Conservation (phyloP, 2,329 filamentous ascomycete species). For the Dryadomyces quercus-mongolicae region DNA sequence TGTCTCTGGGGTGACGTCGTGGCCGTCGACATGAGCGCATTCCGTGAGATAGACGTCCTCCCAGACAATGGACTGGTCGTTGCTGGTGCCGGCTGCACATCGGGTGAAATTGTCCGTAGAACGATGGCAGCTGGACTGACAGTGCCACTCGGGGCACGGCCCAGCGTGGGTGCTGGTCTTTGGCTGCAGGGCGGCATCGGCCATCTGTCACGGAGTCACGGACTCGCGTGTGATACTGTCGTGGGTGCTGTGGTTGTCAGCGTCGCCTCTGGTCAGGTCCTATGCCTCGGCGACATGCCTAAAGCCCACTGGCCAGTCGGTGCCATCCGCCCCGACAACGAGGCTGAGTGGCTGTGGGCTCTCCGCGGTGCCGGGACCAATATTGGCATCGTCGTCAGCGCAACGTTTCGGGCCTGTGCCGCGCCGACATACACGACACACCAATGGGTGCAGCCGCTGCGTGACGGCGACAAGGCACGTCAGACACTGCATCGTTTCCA, state of each 20-base stretch:
- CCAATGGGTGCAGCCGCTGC: slow-evolving; percentile 27
- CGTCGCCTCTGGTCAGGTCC: slow-evolving; percentile 29
- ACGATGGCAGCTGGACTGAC: slow-evolving; percentile 35
- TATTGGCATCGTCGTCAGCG: slow-evolving; percentile 29
- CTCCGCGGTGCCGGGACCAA: slow-evolving; percentile 27
- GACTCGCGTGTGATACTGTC: slow-evolving; percentile 47
- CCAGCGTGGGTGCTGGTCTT: slow-evolving; percentile 40
- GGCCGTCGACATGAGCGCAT: slow-evolving; percentile 45
- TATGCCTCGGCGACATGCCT: slow-evolving; percentile 41
- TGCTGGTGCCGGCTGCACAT: slow-evolving; percentile 42
- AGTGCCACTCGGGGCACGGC: slow-evolving; percentile 47
- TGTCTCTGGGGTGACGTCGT: slow-evolving; percentile 41
- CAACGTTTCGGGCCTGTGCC: slow-evolving; percentile 13
- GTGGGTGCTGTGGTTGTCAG: slow-evolving; percentile 48
- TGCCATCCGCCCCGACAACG: slow-evolving; percentile 25
- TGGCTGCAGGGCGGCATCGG: slow-evolving; percentile 41
- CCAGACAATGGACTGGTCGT: slow-evolving; percentile 27
- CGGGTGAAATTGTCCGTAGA: slow-evolving; percentile 37
- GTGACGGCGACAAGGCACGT: slow-evolving; percentile 18
- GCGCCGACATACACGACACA: slow-evolving; percentile 27
- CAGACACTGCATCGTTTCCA: slow-evolving; percentile 27
- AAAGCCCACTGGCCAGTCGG: slow-evolving; percentile 25
- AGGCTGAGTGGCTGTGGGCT: slow-evolving; percentile 24
- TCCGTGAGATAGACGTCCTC: slow-evolving; percentile 36
- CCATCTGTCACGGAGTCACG: slow-evolving; percentile 40